phyloP scores from a whole-genome alignment of 2,329 filamentous ascomycete genomes.

The Fusarium buharicum region DNA sequence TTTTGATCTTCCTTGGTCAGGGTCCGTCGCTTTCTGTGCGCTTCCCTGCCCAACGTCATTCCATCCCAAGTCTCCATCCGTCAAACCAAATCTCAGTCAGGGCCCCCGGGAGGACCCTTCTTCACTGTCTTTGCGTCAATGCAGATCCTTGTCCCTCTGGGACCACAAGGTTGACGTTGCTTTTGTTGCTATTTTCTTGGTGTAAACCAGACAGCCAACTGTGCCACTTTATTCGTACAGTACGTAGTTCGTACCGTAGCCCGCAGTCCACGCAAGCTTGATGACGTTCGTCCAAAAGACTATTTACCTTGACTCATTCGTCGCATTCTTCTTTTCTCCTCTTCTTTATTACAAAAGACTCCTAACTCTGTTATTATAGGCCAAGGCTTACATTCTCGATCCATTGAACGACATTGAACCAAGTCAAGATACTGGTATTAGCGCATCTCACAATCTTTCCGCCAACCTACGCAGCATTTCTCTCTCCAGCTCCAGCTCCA shows the following conservation, averaged over 20 bases:
- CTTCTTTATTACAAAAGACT: slow-evolving; percentile 1
- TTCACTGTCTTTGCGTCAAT: slow-evolving; percentile 40
- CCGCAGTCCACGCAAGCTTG: slow-evolving; percentile 40
- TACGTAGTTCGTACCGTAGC: slow-evolving; percentile 16
- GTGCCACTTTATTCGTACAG: slow-evolving; percentile 4
- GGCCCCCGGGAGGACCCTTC: slow-evolving; percentile 35
- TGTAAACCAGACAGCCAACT: slow-evolving; percentile 32
- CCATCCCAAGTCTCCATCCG: slow-evolving; percentile 10
- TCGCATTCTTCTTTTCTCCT: background rate
- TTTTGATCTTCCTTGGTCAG: slow-evolving; percentile 17
- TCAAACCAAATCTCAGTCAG: slow-evolving; percentile 32
- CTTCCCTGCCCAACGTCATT: slow-evolving; percentile 41
- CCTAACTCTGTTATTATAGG: slow-evolving; percentile 56
- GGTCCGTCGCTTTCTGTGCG: slow-evolving; percentile 13
- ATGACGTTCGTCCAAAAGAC: slow-evolving; percentile 34
- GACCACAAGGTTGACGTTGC: slow-evolving; percentile 11
- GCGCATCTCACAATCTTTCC: slow-evolving; percentile 40
- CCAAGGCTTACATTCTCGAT: slow-evolving; percentile 73
- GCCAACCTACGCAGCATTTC: slow-evolving; percentile 34
- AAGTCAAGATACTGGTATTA: slow-evolving; percentile 69
- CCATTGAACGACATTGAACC: slow-evolving; percentile 76
- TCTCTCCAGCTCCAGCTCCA: slow-evolving; percentile 26
- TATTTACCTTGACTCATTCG: slow-evolving; percentile 10
- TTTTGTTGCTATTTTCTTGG: slow-evolving; percentile 25
- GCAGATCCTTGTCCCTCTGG: slow-evolving; percentile 24